Evolutionary conservation across 1,139 yeast genomes (phyloP), one percentile per base, ranked within the genome.

Genomic region (Geotrichum carabidarum): DNA sequence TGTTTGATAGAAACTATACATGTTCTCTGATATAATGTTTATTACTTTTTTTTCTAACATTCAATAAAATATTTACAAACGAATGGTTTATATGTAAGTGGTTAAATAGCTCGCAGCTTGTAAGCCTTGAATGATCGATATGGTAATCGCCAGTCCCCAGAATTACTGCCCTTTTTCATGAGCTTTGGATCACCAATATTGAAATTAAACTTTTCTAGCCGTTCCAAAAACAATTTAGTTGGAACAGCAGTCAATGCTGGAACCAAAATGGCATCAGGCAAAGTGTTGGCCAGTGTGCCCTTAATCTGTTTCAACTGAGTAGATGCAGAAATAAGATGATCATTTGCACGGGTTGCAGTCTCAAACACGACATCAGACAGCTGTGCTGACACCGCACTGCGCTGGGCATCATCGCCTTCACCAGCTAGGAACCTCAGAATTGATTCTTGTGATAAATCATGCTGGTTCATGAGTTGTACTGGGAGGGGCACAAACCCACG

Each of bases 281-380:
- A 60, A 4, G 59, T 54, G 40, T 73, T 72, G 31, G 59, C 63
- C 22, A 69, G 64, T 32, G 74, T 74, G 1, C 61, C 60, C 55
- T 71, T 72, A 15, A 78, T 66, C 48, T 72, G 67, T 0, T 63
- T 57, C 17, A 85, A 67, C 62, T 85, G 81, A 14, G 74, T 68
- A 53, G 85, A 71, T 1, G 95, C 91, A 0, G 90, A 74, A 7
- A 87, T 68, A 14, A 88, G 68, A 67, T 88, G 95, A 67, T 88
- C 96, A 69, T 88, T 87, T 1, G 95, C 94, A 1, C 79, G 72
- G 1, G 84, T 79, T 1, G 95, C 88, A 0, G 86, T 79, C 51
- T 84, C 89, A 63, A 79, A 88, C 0, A 86, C 76, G 9, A 83
- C 81, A 63, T 84, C 82, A 58, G 79, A 77, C 55, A 87, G 66